Evolutionary conservation across 2,329 filamentous ascomycete species (phyloP).

Genomic region (Sclerotinia minor): DNA sequence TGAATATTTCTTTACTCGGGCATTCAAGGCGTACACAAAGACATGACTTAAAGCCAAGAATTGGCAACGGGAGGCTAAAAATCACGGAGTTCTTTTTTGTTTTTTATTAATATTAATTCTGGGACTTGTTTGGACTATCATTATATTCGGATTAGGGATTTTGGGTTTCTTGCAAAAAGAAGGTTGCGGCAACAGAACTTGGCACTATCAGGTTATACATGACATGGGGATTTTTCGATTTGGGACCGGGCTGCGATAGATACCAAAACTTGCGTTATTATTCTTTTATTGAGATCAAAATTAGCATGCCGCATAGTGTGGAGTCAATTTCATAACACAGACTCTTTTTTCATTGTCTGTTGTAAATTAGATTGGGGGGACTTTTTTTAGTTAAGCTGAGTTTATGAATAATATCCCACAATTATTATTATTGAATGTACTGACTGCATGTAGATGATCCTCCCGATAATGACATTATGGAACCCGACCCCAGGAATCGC

Average conservation of each 20-base stretch:
- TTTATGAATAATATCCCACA: neutral
- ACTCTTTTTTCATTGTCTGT: neutral
- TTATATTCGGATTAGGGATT: neutral
- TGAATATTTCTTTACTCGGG: neutral
- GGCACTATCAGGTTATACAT: neutral
- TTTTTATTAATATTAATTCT: neutral
- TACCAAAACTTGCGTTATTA: slow-evolving; percentile 1
- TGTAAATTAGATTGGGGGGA: neutral
- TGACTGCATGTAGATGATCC: neutral
- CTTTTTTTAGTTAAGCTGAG: too few species aligned
- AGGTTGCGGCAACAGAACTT: neutral
- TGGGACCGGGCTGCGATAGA: slow-evolving; percentile 8
- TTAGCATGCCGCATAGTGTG: slow-evolving; percentile 1
- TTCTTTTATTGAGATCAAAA: neutral
- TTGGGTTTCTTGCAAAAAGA: neutral
- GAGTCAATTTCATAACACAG: slow-evolving; percentile 5
- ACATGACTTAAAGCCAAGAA: neutral
- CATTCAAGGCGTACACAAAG: neutral
- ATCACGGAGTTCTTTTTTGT: neutral
- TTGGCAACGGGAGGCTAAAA: too few species aligned
- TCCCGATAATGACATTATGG: neutral
- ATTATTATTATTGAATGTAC: neutral
- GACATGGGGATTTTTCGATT: neutral
- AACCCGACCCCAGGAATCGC: neutral
- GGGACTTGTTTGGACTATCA: neutral